These are phyloP conservation scores for Westerdykella ornata DNA, from an alignment of 2,329 filamentous ascomycete genomes.

Conservation along the genomic window DNA sequence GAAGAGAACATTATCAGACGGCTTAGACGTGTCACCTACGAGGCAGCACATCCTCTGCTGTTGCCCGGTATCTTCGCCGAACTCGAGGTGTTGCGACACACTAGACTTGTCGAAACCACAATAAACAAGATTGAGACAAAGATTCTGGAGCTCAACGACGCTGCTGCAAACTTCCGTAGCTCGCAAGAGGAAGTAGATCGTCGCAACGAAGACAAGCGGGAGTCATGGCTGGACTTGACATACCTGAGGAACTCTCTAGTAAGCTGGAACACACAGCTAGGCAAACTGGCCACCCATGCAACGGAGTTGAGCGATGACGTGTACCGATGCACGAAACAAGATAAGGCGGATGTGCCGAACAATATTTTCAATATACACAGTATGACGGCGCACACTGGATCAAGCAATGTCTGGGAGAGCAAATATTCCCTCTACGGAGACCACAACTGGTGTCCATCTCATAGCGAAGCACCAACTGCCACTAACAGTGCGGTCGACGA, in stretches of 20 bases:
- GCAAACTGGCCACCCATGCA: conserved; percentile 9
- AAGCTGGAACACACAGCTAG: conserved; percentile 15
- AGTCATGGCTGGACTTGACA: conserved; percentile 12
- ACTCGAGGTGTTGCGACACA: conserved; percentile 10
- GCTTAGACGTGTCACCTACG: conserved; percentile 3
- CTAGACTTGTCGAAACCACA: conserved; percentile 8
- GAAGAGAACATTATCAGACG: conserved; percentile 9
- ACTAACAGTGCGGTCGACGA: too few species aligned
- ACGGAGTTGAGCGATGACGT: conserved; percentile 1
- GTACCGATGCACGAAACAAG: too few species aligned
- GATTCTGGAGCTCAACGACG: conserved; percentile 10
- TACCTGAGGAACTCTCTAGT: conserved; percentile 13
- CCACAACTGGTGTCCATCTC: too few species aligned
- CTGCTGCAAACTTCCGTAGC: not conserved
- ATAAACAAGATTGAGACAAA: conserved; percentile 10
- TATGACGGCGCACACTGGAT: too few species aligned
- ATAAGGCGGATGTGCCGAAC: too few species aligned
- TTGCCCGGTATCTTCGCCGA: conserved; percentile 13
- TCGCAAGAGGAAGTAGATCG: conserved; percentile 2
- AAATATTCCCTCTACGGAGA: too few species aligned
- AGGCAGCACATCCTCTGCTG: conserved; percentile 13
- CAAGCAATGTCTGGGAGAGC: too few species aligned
- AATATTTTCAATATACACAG: too few species aligned
- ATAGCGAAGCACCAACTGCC: too few species aligned
- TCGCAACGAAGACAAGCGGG: conserved; percentile 10